phyloP scores from a whole-genome alignment of 768 basidiomycete genomes.

The Lepiota venenata region DNA sequence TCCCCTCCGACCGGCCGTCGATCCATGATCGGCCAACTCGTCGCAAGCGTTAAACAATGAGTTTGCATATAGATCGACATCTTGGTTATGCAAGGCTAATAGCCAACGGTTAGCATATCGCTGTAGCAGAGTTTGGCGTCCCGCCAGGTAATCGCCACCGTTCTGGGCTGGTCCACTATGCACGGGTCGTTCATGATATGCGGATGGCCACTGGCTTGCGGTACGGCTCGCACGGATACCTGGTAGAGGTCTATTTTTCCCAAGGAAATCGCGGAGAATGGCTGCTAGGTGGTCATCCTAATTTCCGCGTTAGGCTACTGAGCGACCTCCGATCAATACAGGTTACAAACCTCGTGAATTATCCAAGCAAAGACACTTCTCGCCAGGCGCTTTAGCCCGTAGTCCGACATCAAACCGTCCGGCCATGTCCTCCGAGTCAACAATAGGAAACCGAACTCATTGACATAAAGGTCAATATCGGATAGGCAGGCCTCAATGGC shows the following conservation, averaged over 20 bases:
- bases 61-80: constrained; percentile 47
- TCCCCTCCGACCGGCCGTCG: not conserved
- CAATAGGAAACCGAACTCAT: constrained; percentile 71
- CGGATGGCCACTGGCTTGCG: constrained; percentile 52
- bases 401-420: constrained; percentile 67
- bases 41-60: constrained; percentile 51
- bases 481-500: constrained; percentile 68
- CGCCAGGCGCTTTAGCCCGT: constrained; percentile 61
- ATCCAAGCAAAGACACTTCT: constrained; percentile 66
- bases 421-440: constrained; percentile 74
- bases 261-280: constrained; percentile 67
- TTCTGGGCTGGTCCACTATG: constrained; percentile 42
- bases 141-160: constrained; percentile 69
- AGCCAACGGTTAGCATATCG: constrained; percentile 70
- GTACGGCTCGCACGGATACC: constrained; percentile 53
- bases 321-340: not conserved
- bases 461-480: constrained; percentile 69
- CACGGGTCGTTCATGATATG: constrained; percentile 31
- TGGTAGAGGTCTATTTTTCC: constrained; percentile 53
- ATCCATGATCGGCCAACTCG: constrained; percentile 35
- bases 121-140: constrained; percentile 48
- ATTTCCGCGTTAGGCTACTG: not conserved
- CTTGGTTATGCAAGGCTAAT: constrained; percentile 60
- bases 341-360: constrained; percentile 54
- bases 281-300: constrained; percentile 67